Percentiles rank a stretch among this genome's conserved stretches.
Evolutionary conservation across 169 alveolate genomes (phyloP).

Genomic region (Amoebophrya sp.): DNA sequence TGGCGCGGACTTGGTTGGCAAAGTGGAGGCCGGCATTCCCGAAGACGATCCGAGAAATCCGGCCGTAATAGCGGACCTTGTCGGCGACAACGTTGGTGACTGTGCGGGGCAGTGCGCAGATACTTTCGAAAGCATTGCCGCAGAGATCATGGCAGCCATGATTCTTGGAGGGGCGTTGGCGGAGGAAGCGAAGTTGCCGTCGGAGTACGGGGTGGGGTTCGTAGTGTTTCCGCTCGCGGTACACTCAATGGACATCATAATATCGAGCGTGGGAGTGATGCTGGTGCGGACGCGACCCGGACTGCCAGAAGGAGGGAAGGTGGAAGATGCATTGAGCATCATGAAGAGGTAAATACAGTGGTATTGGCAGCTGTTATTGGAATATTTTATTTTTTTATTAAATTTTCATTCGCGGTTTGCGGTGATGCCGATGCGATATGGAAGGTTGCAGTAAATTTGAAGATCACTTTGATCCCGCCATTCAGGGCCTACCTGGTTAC

Average conservation of each 20-base stretch:
- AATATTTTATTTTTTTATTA: too few species aligned
- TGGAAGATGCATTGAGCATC: constrained; percentile 44
- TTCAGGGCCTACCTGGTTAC: constrained; percentile 43
- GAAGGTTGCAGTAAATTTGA: too few species aligned
- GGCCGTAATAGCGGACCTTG: constrained; percentile 74
- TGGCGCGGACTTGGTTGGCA: constrained; percentile 78
- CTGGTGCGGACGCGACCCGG: constrained; percentile 50
- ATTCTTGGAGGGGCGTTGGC: constrained; percentile 67
- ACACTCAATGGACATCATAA: constrained; percentile 58
- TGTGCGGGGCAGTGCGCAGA: constrained; percentile 79
- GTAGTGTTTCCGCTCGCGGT: constrained; percentile 66
- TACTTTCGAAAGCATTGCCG: constrained; percentile 66
- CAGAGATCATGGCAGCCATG: constrained; percentile 73
- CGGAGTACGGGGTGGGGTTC: constrained; percentile 36
- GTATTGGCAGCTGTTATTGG: too few species aligned
- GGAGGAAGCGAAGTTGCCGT: constrained; percentile 38
- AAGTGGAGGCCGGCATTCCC: constrained; percentile 67
- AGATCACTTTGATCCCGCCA: too few species aligned
- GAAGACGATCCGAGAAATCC: constrained; percentile 82
- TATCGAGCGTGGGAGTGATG: constrained; percentile 49
- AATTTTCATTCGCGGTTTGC: too few species aligned
- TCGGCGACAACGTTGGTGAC: constrained; percentile 79
- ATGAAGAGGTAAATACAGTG: constrained; percentile 49
- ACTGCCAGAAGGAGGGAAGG: constrained; percentile 32
- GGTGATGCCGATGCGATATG: too few species aligned